phyloP scores from a whole-genome alignment of 2,329 filamentous ascomycete genomes.

The Colletotrichum gigasporum region DNA sequence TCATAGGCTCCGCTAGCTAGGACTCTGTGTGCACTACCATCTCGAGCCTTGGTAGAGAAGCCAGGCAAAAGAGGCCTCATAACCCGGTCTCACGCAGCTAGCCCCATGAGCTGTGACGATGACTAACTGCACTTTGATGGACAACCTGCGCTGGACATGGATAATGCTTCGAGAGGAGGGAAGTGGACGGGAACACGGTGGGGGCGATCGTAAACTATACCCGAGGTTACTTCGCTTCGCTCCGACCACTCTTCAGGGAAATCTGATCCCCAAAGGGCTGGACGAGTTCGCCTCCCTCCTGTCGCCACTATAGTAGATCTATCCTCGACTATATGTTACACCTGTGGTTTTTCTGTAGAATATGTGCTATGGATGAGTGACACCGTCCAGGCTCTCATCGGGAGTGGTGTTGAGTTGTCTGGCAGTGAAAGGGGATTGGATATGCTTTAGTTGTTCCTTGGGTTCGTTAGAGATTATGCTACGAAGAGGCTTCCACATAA shows the following conservation, averaged over 20 bases:
- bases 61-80: neutral
- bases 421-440: neutral
- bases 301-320: neutral
- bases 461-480: slow-evolving; percentile 1
- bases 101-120: neutral
- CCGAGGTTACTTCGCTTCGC: neutral
- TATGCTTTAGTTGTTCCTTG: neutral
- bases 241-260: neutral
- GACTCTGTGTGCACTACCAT: neutral
- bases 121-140: neutral
- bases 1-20: neutral
- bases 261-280: neutral
- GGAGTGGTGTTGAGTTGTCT: neutral
- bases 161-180: neutral
- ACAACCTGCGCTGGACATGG: neutral
- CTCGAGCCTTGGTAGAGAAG: neutral
- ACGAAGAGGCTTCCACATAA: neutral
- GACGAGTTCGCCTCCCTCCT: neutral
- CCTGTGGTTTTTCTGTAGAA: neutral
- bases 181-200: neutral
- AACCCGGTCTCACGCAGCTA: neutral
- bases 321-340: neutral
- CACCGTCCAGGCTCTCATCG: neutral
- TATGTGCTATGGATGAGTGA: neutral
- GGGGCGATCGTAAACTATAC: neutral